Percentiles rank a stretch among this genome's conserved stretches.
These are phyloP conservation scores for Globisporangium parvum DNA, from an alignment of 352 stramenopile species.

Conservation along the genomic window DNA sequence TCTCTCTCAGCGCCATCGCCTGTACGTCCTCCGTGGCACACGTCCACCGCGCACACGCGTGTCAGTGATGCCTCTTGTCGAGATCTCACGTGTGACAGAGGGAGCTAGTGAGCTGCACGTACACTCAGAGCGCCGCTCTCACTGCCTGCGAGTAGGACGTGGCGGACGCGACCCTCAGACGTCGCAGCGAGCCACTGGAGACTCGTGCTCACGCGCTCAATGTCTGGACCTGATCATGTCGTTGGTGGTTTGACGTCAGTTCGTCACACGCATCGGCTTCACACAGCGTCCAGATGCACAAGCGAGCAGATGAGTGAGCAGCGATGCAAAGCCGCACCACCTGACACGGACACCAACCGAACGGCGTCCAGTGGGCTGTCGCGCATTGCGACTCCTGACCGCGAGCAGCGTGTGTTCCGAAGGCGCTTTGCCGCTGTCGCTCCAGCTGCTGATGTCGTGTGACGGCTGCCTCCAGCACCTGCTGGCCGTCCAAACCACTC, in stretches of 20 bases:
- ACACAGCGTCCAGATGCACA: background rate
- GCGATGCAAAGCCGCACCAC: slow-evolving; percentile 3
- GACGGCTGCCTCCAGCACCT: too few species aligned
- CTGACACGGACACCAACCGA: slow-evolving; percentile 19
- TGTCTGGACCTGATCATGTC: slow-evolving; percentile 8
- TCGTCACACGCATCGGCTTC: background rate
- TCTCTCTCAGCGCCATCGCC: background rate
- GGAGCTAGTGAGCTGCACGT: slow-evolving; percentile 3
- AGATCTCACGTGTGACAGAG: background rate
- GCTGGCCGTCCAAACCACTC: slow-evolving; percentile 8
- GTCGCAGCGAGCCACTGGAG: slow-evolving; percentile 18
- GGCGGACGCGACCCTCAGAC: slow-evolving; percentile 1
- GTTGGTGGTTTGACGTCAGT: background rate
- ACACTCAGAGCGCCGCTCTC: slow-evolving; percentile 34
- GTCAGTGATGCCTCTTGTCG: background rate
- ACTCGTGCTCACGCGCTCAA: slow-evolving; percentile 11
- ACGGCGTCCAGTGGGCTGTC: slow-evolving; percentile 34
- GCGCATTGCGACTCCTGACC: slow-evolving; percentile 22
- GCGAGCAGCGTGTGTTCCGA: slow-evolving; percentile 16
- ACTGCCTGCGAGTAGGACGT: slow-evolving; percentile 29
- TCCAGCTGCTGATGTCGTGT: background rate
- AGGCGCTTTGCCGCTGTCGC: slow-evolving; percentile 22
- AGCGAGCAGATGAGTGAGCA: background rate
- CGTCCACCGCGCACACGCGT: background rate
- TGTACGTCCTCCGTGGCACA: background rate